Conservation (phyloP, 2,329 filamentous ascomycete genomes). For the Xylaria hypoxylon region DNA sequence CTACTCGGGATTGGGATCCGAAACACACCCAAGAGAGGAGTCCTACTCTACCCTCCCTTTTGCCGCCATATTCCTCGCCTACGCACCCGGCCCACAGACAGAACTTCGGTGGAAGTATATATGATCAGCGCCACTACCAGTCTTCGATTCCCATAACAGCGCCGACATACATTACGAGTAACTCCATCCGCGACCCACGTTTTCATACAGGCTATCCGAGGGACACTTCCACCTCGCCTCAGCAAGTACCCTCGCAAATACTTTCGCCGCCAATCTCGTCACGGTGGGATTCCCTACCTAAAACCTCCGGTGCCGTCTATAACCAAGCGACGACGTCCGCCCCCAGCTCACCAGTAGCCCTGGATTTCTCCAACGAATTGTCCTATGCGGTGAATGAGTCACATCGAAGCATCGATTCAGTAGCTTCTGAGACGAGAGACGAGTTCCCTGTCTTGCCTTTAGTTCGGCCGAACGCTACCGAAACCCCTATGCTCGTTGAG, state of each 20-base stretch:
- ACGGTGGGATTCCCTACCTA: slow-evolving; percentile 61
- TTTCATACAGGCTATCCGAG: slow-evolving; percentile 21
- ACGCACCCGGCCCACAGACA: slow-evolving; percentile 29
- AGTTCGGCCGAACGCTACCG: slow-evolving; percentile 48
- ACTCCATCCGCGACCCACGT: slow-evolving; percentile 34
- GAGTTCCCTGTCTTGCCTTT: slow-evolving; percentile 44
- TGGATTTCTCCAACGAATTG: slow-evolving; percentile 39
- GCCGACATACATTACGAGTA: slow-evolving; percentile 35
- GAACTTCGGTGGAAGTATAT: slow-evolving; percentile 24
- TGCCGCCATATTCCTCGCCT: slow-evolving; percentile 39
- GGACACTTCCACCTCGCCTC: slow-evolving; percentile 34
- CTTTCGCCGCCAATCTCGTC: slow-evolving; percentile 50
- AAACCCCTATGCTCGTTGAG: slow-evolving; percentile 56
- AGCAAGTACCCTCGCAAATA: slow-evolving; percentile 35
- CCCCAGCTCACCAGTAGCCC: slow-evolving; percentile 42
- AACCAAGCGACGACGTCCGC: slow-evolving; percentile 43
- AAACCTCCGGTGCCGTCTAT: slow-evolving; percentile 44
- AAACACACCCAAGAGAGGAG: slow-evolving; percentile 44
- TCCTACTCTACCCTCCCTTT: slow-evolving; percentile 32
- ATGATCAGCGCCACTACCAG: slow-evolving; percentile 35
- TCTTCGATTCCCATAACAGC: slow-evolving; percentile 35
- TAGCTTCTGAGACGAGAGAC: slow-evolving; percentile 45
- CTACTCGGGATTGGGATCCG: slow-evolving; percentile 42
- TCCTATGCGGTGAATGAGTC: slow-evolving; percentile 40
- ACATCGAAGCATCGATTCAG: slow-evolving; percentile 40